Base-by-base conservation (phyloP, 2,329 filamentous ascomycete genomes). In the Cryoendolithus antarcticus region DNA sequence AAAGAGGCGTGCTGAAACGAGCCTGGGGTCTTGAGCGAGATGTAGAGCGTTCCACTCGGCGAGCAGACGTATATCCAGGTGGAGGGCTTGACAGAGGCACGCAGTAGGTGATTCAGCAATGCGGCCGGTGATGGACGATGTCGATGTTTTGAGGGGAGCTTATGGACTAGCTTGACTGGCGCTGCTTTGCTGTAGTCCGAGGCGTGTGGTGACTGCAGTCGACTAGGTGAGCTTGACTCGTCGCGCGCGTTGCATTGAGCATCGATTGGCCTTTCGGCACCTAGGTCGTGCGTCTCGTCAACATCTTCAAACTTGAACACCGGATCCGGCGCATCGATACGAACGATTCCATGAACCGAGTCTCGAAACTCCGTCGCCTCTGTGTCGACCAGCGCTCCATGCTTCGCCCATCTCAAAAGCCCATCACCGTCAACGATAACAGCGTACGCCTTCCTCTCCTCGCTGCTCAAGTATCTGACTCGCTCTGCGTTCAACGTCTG, bases 41-140 rank as follows among this genome's bases (percentile, higher is more conserved):
- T 77, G 57, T 93, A 94, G 0, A 94, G 69, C 1, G 82, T 75
- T 55, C 86, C 89, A 1, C 75, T 78, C 1, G 84, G 89, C 60
- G 93, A 86, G 15, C 82, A 79, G 5, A 88, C 86, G 52, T 93
- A 94, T 48, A 94, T 93, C 86, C 86, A 94, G 3, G 83, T 91
- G 50, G 88, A 86, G 41, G 85, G 85, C 56, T 77, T 80, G 34
- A 86, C 80, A 0, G 80, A 77, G 44, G 82, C 80, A 46, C 83
- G 75, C 12, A 89, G 69, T 6, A 93, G 67, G 48, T 82, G 81
- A 59, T 89, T 84, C 52, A 91, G 72, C 6, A 93, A 71, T 1
- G 80, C 80, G 0, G 79, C 75, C 1, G 81, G 76, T 2, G 77
- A 84, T 58, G 44, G 79, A 67, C 38, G 78, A 63, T 7, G 69